Percentiles rank a stretch among this genome's conserved stretches.
These are phyloP conservation scores for Penicillium verhagenii DNA, from an alignment of 495 filamentous ascomycete species.

Conservation along the genomic window DNA sequence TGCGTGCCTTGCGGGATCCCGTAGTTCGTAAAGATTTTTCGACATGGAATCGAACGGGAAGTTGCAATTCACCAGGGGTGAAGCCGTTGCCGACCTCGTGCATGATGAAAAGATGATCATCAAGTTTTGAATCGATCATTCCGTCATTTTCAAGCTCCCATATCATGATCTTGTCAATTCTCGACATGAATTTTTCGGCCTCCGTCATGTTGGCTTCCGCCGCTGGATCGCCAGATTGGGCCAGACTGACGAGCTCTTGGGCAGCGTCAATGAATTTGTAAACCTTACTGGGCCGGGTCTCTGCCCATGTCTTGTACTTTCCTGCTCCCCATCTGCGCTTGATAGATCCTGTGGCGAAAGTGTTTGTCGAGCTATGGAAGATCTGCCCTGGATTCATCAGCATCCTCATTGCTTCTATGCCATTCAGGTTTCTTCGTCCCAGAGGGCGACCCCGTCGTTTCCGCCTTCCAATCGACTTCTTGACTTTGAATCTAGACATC, in stretches of 20 bases:
- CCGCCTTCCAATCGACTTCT: not conserved
- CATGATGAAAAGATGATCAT: slow-evolving; percentile 32
- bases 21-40: slow-evolving; percentile 12
- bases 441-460: not conserved
- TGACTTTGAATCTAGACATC: not conserved
- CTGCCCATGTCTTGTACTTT: not conserved
- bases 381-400: slow-evolving; percentile 47
- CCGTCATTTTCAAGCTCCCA: slow-evolving; percentile 41
- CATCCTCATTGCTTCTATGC: slow-evolving; percentile 35
- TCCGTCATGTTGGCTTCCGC: slow-evolving; percentile 3
- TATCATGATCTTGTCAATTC: slow-evolving; percentile 28
- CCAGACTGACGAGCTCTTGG: not conserved
- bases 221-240: not conserved
- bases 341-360: slow-evolving; percentile 38
- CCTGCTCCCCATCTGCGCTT: not conserved
- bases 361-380: slow-evolving; percentile 43
- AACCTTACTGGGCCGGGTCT: not conserved
- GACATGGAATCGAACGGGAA: slow-evolving; percentile 36
- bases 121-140: slow-evolving; percentile 22
- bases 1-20: not conserved
- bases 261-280: not conserved
- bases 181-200: slow-evolving; percentile 20
- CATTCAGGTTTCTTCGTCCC: slow-evolving; percentile 20
- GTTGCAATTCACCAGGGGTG: slow-evolving; percentile 29
- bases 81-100: slow-evolving; percentile 34